These are phyloP conservation scores for Podospora australis DNA, from an alignment of 495 filamentous ascomycete genomes.

Conservation along the genomic window DNA sequence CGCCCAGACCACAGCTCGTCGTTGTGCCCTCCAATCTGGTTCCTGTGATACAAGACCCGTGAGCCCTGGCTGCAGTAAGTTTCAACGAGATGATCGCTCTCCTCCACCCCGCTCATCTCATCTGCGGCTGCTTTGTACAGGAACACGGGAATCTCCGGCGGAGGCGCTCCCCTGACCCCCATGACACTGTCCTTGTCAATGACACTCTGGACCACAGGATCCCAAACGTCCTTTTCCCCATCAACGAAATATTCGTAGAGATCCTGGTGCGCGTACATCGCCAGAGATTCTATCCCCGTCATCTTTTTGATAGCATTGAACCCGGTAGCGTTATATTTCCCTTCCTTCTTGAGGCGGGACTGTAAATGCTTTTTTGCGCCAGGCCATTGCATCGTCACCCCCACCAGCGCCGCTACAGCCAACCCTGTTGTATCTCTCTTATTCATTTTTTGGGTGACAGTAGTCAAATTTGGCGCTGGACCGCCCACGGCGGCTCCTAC, in stretches of 20 bases:
- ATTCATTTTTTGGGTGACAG: conserved; percentile 16
- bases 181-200: conserved; percentile 28
- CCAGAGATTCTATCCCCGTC: conserved; percentile 20
- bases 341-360: conserved; percentile 16
- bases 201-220: conserved; percentile 20
- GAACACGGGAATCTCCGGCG: conserved; percentile 39
- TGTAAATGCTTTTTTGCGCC: conserved; percentile 9
- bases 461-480: conserved; percentile 31
- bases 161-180: conserved; percentile 36
- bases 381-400: conserved; percentile 24
- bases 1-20: conserved; percentile 22
- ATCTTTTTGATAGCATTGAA: conserved; percentile 26
- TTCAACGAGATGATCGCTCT: conserved; percentile 40
- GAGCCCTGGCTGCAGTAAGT: conserved; percentile 33
- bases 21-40: conserved; percentile 32
- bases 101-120: conserved; percentile 37
- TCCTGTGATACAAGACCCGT: conserved; percentile 37
- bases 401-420: conserved; percentile 17
- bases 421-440: conserved; percentile 17
- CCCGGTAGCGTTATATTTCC: conserved; percentile 23
- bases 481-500: conserved; percentile 47
- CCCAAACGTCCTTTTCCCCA: conserved; percentile 23
- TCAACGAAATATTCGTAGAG: conserved; percentile 35
- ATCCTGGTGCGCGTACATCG: conserved; percentile 23
- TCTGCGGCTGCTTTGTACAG: conserved; percentile 46